phyloP scores from a whole-genome alignment of 2,329 filamentous ascomycete genomes.

The Diaporthe vaccinii region DNA sequence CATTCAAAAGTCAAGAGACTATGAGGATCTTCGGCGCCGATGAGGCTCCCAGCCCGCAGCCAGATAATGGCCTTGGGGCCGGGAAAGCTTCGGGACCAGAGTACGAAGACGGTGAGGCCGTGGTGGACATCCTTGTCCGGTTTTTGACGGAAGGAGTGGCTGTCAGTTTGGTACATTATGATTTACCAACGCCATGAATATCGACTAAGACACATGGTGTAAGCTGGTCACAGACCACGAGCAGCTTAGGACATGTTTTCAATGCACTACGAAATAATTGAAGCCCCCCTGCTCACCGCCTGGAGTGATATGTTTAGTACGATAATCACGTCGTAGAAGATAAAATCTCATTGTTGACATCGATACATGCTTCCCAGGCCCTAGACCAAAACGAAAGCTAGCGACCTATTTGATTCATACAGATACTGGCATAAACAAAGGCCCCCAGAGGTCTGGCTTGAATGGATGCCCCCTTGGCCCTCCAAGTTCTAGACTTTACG shows the following conservation, averaged over 20 bases:
- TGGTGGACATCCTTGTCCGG: conserved; percentile 33
- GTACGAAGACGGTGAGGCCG: conserved; percentile 12
- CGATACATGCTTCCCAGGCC: neutral
- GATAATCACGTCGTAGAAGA: neutral
- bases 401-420: neutral
- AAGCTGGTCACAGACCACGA: neutral
- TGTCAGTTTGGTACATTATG: neutral
- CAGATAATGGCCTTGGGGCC: neutral
- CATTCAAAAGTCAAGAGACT: conserved; percentile 32
- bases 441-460: neutral
- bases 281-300: too few species aligned
- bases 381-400: too few species aligned
- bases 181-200: conserved; percentile 1
- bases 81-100: neutral
- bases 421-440: neutral
- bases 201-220: too few species aligned
- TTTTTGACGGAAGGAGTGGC: conserved; percentile 1
- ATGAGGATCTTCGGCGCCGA: conserved; percentile 37
- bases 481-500: neutral
- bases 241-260: neutral
- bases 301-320: neutral
- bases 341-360: neutral
- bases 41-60: neutral
- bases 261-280: neutral
- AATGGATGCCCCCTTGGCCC: too few species aligned